Percentiles rank a stretch among this genome's conserved stretches.
Conservation (phyloP, 1,284 basidiomycete species). For the Xerocomus minutiporus region DNA sequence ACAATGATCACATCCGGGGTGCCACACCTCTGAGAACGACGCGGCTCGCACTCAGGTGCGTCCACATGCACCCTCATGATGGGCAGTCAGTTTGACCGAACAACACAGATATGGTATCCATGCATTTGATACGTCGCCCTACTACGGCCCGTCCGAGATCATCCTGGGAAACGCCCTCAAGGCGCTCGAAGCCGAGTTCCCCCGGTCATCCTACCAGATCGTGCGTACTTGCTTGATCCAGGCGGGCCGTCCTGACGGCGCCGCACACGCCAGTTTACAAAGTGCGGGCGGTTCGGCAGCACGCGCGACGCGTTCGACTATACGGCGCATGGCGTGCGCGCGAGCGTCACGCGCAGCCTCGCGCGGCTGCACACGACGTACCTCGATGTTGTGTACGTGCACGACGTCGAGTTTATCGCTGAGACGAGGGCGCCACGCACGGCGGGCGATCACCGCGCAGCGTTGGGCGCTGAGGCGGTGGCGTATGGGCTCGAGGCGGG, state of each 20-base stretch:
- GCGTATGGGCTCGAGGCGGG: constrained; percentile 61
- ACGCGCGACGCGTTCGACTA: constrained; percentile 71
- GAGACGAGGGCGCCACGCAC: constrained; percentile 48
- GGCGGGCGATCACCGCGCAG: constrained; percentile 53
- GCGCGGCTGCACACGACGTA: constrained; percentile 75
- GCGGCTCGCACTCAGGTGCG: constrained; percentile 73
- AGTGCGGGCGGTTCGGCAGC: constrained; percentile 83
- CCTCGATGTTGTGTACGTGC: constrained; percentile 84
- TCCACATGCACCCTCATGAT: not conserved
- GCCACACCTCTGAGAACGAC: constrained; percentile 66
- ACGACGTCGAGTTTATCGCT: constrained; percentile 89
- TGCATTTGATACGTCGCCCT: constrained; percentile 87
- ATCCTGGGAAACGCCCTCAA: constrained; percentile 76
- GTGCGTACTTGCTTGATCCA: constrained; percentile 36
- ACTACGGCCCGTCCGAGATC: constrained; percentile 89
- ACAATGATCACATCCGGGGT: constrained; percentile 55
- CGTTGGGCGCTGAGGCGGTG: constrained; percentile 48
- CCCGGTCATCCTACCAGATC: constrained; percentile 75
- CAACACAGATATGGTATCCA: constrained; percentile 74
- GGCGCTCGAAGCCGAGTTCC: constrained; percentile 65
- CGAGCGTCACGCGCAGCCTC: constrained; percentile 70
- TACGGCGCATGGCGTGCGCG: constrained; percentile 63
- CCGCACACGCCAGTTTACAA: constrained; percentile 63
- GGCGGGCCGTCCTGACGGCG: not conserved
- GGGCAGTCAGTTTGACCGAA: not conserved